A percentile compares a stretch with the other conserved stretches of the same genome.
Evolutionary conservation across 2,329 filamentous ascomycete genomes (phyloP).

Genomic region (Botrytis elliptica): DNA sequence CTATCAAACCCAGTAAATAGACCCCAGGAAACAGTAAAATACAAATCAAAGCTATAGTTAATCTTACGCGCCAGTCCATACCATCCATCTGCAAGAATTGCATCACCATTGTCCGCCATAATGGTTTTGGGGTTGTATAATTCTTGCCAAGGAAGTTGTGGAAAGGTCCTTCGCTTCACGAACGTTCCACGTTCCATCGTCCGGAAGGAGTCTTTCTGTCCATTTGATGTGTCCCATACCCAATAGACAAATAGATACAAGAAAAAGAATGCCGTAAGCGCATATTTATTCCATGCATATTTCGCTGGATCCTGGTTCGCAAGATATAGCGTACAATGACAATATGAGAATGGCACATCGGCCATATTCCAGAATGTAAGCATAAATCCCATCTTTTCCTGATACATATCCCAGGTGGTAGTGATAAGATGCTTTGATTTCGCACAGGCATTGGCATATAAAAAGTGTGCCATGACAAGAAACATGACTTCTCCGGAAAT

Average conservation of each 20-base stretch:
- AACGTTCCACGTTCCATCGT: slow-evolving; percentile 71
- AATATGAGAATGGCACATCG: too few relatives aligned
- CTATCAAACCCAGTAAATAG: too few relatives aligned
- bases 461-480: slow-evolving; percentile 82
- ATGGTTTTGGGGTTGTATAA: slow-evolving; percentile 79
- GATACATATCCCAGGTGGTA: slow-evolving; percentile 94
- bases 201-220: slow-evolving; percentile 92
- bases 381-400: slow-evolving; percentile 85
- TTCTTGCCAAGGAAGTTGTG: slow-evolving; percentile 85
- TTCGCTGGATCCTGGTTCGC: slow-evolving; percentile 74
- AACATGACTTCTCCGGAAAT: slow-evolving; percentile 83
- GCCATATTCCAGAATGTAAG: too few relatives aligned
- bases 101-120: slow-evolving; percentile 68
- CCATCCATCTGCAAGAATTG: slow-evolving; percentile 83
- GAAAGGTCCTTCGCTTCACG: slow-evolving; percentile 75
- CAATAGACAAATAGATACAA: slow-evolving; percentile 81
- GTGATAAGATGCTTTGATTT: slow-evolving; percentile 92
- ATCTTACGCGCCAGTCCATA: slow-evolving; percentile 76
- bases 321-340: slow-evolving; percentile 66
- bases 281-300: slow-evolving; percentile 73
- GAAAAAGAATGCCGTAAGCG: slow-evolving; percentile 62
- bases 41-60: slow-evolving; percentile 78
- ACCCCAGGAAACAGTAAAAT: slow-evolving; percentile 75
- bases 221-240: slow-evolving; percentile 90
- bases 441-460: slow-evolving; percentile 88